Conservation (phyloP, 495 filamentous ascomycete species). For the Thozetella sp. region DNA sequence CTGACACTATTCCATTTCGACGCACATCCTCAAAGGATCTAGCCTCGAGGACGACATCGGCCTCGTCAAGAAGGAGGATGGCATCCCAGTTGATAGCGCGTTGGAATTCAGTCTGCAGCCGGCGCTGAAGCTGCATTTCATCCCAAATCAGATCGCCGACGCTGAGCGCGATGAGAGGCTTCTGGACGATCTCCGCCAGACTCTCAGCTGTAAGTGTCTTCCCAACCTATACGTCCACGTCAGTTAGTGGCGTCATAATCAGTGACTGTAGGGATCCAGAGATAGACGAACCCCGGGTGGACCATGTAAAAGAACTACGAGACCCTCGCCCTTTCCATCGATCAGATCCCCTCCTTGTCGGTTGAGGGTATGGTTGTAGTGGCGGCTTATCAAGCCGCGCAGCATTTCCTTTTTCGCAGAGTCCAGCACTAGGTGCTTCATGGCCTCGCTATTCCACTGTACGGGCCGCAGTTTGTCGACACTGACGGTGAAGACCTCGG, state of each 20-base stretch:
- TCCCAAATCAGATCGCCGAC: neutral
- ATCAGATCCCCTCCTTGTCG: conserved; percentile 28
- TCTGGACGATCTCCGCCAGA: neutral
- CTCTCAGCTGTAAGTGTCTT: conserved; percentile 27
- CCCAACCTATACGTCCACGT: conserved; percentile 6
- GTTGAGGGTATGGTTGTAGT: conserved; percentile 20
- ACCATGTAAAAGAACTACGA: conserved; percentile 40
- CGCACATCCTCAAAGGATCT: conserved; percentile 30
- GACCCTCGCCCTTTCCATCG: conserved; percentile 28
- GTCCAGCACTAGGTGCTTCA: conserved; percentile 24
- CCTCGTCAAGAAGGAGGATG: conserved; percentile 41
- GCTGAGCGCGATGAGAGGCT: neutral
- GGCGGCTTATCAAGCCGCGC: conserved; percentile 22
- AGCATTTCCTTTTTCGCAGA: conserved; percentile 22
- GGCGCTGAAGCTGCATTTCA: conserved; percentile 20
- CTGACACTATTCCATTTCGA: conserved; percentile 38
- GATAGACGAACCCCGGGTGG: conserved; percentile 25
- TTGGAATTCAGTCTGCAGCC: conserved; percentile 17
- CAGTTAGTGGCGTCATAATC: neutral
- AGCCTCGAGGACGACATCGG: conserved; percentile 44
- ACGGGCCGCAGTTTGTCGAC: neutral
- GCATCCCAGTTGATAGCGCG: conserved; percentile 36
- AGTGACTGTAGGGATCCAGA: neutral
- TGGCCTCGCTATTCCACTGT: conserved; percentile 7
- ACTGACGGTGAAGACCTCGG: neutral